Conservation (phyloP, 768 basidiomycete species). For the Rhodotorula babjevae region DNA sequence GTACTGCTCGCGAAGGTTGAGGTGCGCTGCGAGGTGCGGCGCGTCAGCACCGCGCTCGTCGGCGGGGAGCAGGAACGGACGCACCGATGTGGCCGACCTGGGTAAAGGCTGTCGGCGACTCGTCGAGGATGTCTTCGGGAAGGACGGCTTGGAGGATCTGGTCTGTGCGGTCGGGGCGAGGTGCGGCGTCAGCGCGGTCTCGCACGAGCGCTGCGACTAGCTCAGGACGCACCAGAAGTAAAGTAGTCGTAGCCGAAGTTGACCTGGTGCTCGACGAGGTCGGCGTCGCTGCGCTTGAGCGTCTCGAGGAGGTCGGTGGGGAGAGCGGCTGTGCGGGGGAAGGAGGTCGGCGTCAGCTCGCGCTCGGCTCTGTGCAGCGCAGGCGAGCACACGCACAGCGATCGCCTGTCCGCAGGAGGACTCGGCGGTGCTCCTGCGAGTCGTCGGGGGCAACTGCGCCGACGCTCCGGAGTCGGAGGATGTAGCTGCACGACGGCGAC, state of each 20-base stretch:
- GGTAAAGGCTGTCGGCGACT: constrained; percentile 80
- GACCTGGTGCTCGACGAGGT: constrained; percentile 56
- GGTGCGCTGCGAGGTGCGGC: constrained; percentile 60
- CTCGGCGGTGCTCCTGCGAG: constrained; percentile 17
- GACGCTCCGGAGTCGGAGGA: constrained; percentile 30
- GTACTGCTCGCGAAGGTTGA: constrained; percentile 86
- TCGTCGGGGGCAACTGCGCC: constrained; percentile 25
- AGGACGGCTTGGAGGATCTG: constrained; percentile 77
- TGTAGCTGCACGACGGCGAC: constrained; percentile 11
- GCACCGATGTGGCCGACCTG: constrained; percentile 84
- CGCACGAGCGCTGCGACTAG: rapidly evolving
- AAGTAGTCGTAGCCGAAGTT: constrained; percentile 79
- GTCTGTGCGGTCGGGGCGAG: constrained; percentile 51
- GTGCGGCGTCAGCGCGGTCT: not conserved
- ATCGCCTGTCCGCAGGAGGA: constrained; percentile 30
- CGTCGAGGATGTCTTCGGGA: constrained; percentile 69
- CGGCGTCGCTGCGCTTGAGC: constrained; percentile 57
- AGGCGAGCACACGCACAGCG: constrained; percentile 7
- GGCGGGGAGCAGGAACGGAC: constrained; percentile 28
- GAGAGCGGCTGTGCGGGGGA: constrained; percentile 61
- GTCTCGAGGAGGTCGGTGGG: constrained; percentile 56
- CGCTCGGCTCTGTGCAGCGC: not conserved
- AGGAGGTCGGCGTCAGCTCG: constrained; percentile 7
- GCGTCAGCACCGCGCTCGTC: not conserved
- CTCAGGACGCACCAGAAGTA: constrained; percentile 62